Conservation (phyloP, 495 filamentous ascomycete genomes). For the Cladorrhinum samala region DNA sequence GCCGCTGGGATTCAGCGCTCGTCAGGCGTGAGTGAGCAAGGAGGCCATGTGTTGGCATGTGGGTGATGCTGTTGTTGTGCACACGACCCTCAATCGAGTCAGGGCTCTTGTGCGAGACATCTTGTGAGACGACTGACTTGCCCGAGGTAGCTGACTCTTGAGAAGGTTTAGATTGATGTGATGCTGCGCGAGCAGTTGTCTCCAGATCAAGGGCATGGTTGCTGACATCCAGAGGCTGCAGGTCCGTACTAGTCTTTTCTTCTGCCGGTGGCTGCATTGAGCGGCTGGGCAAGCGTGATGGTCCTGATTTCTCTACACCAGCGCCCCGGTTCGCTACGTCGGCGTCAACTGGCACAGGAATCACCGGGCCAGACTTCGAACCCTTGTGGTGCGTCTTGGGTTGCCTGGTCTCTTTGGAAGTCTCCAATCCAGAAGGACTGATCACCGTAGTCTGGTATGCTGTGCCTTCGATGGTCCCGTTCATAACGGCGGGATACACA, state of each 20-base stretch:
- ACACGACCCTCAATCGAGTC: too few species aligned
- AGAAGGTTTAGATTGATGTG: too few species aligned
- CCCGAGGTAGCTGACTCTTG: too few species aligned
- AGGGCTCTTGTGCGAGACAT: too few species aligned
- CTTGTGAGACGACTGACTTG: too few species aligned
- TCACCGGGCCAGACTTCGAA: constrained; percentile 7
- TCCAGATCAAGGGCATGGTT: too few species aligned
- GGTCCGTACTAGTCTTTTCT: too few species aligned
- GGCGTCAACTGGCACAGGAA: neutral
- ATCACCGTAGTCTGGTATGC: neutral
- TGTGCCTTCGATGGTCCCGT: neutral
- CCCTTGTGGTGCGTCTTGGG: neutral
- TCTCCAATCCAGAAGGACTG: neutral
- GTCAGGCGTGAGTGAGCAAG: too few species aligned
- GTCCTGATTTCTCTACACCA: constrained; percentile 1
- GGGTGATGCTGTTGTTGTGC: neutral
- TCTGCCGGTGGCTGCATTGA: neutral
- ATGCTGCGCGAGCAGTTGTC: too few species aligned
- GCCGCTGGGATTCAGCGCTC: neutral
- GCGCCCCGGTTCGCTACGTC: neutral
- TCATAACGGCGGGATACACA: too few species aligned
- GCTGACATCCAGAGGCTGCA: neutral
- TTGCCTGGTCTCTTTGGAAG: neutral
- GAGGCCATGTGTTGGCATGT: neutral
- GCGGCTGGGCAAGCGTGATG: constrained; percentile 5